Evolutionary conservation across 345 rosid genomes (phyloP), one percentile per base, ranked within the genome.

Genomic region (Xanthoceras sorbifolium): DNA sequence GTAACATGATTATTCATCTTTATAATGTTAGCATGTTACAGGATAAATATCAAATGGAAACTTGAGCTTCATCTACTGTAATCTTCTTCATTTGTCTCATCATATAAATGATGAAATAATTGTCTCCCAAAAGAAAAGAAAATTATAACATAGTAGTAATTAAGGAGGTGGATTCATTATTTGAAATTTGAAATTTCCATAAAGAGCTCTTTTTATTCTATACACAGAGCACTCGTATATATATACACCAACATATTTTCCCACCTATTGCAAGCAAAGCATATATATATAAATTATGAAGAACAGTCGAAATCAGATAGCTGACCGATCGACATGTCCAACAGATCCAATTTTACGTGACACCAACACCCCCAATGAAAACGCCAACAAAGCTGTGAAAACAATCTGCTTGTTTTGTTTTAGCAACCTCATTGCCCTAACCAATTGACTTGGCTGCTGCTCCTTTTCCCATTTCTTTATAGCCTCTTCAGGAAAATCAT

Each of bases 341-440:
- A 38, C 26, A 0, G 79, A 64, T 61, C 61, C 69, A 18, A 76
- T 12, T 57, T 74, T 82, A 1, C 74, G 75, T 11, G 88, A 26
- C 3, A 83, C 62, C 1, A 82, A 66, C 4, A 83, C 64, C 36
- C 91, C 91, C 1, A 90, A 11, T 0, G 85, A 67, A 77, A 90
- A 85, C 2, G 87, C 90, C 6, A 88, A 1, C n/a, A 81, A 64
- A 8, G 86, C 82, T 1, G 82, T 75, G 0, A 82, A 1, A 79
- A 85, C 17, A 4, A 86, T 64, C 52, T 78, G 73, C 57, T 76
- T 81, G 73, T 83, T 81, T 18, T 76, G 73, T 64, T 29, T 67
- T 3, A 88, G 3, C 76, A 79, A 69, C 72, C 68, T 28, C 31
- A 75, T 69, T 25, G 76, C 83, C 42, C 32, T 72, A 20, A 64